A percentile compares a stretch with the other conserved stretches of the same genome.
Conservation (phyloP, 306 rosid species). For the Malus asiatica region DNA sequence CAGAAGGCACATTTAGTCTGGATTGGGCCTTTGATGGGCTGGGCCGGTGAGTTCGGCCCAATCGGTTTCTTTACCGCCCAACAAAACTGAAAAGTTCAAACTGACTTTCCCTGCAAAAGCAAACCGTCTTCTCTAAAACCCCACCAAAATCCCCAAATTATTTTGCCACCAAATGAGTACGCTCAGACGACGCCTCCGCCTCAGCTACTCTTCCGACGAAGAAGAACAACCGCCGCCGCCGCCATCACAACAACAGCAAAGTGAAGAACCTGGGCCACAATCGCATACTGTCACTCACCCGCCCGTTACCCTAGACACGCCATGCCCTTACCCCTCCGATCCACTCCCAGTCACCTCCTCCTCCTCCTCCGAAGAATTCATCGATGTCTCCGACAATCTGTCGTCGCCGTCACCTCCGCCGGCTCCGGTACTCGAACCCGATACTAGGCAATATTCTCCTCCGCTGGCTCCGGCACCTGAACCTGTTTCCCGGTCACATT, state of each 20-base stretch:
- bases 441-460: conserved; percentile 4
- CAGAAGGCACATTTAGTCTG: neutral
- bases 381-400: conserved; percentile 54
- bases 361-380: conserved; percentile 39
- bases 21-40: neutral
- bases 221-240: conserved; percentile 18
- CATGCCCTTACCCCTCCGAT: conserved; percentile 14
- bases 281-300: conserved; percentile 1
- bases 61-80: neutral
- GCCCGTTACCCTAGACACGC: conserved; percentile 5
- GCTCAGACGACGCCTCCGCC: conserved; percentile 58
- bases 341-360: conserved; percentile 51
- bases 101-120: neutral
- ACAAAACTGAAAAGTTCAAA: neutral
- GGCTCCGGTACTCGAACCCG: neutral
- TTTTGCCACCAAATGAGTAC: conserved; percentile 7
- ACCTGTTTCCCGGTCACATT: neutral
- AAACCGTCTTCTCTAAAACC: neutral
- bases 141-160: neutral
- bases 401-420: conserved; percentile 39
- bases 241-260: neutral
- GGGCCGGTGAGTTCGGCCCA: neutral
- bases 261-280: conserved; percentile 11
- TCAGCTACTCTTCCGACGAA: conserved; percentile 44
- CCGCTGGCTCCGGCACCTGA: conserved; percentile 17